Base-by-base conservation (phyloP, 306 rosid genomes). In the Vigna trinervia region DNA sequence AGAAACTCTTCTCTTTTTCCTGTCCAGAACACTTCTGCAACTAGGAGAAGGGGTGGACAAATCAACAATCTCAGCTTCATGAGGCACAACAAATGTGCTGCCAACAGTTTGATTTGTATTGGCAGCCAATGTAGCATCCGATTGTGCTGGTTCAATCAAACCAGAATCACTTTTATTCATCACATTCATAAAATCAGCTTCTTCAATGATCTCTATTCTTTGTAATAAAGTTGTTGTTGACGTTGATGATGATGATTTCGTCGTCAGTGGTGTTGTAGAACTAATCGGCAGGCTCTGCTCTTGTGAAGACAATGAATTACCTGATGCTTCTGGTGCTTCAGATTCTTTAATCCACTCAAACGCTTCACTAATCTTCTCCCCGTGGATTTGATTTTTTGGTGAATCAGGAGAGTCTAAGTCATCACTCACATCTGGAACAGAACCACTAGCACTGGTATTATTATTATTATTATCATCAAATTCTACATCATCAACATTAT, bases 21-120 rank as follows among this genome's bases (percentile, higher is more conserved):
- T 80, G 1, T 67, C 78, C 28, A 84, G 65, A 80, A 86, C 57
- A 4, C 53, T 78, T 86, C 91, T 81, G 80, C 92, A 82, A 57
- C 80, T 61, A 5, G 98, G 91, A 51, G 98, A 84, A 61, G 98
- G 98, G 7, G 96, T 90, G 41, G 88, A 83, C 85, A 95, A 52
- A 81, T 95, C 97, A 39, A 95, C 85, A 48, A 95, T 69, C 73
- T 91, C 99, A 45, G 82, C 88, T 56, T 82, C 88, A 64, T 57
- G 61, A 22, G 88, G 88, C 74, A 73, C 52, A 45, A 47, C 11
- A 58, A 47, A 46, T 56, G 50, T 78, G 38, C 73, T 73, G 11
- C 73, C 69, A 12, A 60, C 74, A 30, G 72, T 77, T 71, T 36
- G 50, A 22, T 66, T 67, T n/a, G 45, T 41, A 11, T 74, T 80